Percentiles rank a stretch among this genome's conserved stretches.
phyloP scores from a whole-genome alignment of 2,329 filamentous ascomycete species.

The Fusarium fujikuroi region DNA sequence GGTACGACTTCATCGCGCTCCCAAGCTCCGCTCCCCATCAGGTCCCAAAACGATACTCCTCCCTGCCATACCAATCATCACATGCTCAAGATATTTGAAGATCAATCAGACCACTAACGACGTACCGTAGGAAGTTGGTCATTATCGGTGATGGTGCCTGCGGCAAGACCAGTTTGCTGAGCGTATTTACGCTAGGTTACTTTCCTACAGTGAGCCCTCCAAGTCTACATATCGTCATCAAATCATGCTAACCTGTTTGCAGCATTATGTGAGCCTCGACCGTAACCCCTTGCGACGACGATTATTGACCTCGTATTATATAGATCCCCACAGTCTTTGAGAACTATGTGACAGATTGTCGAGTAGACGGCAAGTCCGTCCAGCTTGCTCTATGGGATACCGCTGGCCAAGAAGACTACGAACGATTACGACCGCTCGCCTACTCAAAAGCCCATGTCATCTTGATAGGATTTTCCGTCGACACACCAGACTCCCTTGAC shows the following conservation, averaged over 20 bases:
- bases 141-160: slow-evolving; percentile 98
- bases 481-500: slow-evolving; percentile 94
- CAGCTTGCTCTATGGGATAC: slow-evolving; percentile 99
- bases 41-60: not conserved
- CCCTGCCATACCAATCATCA: not conserved
- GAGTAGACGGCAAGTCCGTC: slow-evolving; percentile 98
- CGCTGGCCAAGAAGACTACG: slow-evolving; percentile 99
- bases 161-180: slow-evolving; percentile 96
- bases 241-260: slow-evolving; percentile 45
- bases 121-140: slow-evolving; percentile 80
- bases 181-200: slow-evolving; percentile 97
- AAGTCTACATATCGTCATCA: slow-evolving; percentile 5
- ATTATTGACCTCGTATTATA: slow-evolving; percentile 38
- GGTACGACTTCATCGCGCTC: slow-evolving; percentile 59
- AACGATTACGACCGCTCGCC: slow-evolving; percentile 90
- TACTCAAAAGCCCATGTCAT: slow-evolving; percentile 99
- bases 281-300: slow-evolving; percentile 10
- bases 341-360: slow-evolving; percentile 98
- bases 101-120: slow-evolving; percentile 23
- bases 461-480: slow-evolving; percentile 93
- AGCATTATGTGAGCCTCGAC: slow-evolving; percentile 67
- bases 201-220: slow-evolving; percentile 86
- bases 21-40: not conserved
- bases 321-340: slow-evolving; percentile 96
- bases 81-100: not conserved